Percentiles rank a stretch among this genome's conserved stretches.
Evolutionary conservation across 768 basidiomycete species (phyloP).

Genomic region (Auriscalpium orientale): DNA sequence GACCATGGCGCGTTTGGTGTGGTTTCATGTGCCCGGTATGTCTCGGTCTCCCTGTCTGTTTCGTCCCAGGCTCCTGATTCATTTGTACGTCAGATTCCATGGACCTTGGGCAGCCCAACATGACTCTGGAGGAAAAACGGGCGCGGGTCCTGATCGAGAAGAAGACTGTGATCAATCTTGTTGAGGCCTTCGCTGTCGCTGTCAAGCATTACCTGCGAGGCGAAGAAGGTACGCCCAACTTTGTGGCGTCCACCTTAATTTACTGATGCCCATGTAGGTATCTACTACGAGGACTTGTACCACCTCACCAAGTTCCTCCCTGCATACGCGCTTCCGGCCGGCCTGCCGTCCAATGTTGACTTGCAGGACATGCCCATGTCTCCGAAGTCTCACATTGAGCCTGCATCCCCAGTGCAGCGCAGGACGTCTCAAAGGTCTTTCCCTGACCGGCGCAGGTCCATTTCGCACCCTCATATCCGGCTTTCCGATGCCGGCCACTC

Average conservation of each 20-base stretch:
- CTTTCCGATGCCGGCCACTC: background rate
- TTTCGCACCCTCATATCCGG: background rate
- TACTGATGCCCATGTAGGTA: constrained; percentile 7
- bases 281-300: constrained; percentile 44
- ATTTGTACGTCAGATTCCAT: constrained; percentile 17
- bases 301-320: constrained; percentile 70
- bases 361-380: constrained; percentile 1
- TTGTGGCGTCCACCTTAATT: background rate
- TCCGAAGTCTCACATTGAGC: constrained; percentile 1
- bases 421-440: background rate
- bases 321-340: constrained; percentile 47
- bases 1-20: constrained; percentile 52
- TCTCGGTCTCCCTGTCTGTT: background rate
- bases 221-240: constrained; percentile 15
- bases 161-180: constrained; percentile 59
- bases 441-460: background rate
- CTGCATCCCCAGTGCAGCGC: background rate
- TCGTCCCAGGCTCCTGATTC: background rate
- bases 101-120: constrained; percentile 15
- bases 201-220: constrained; percentile 51
- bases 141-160: constrained; percentile 53
- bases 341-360: constrained; percentile 35
- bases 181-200: constrained; percentile 59
- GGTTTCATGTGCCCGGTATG: constrained; percentile 62
- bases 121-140: constrained; percentile 28